These are phyloP conservation scores for Hyaloscypha hepaticicola DNA, from an alignment of 495 filamentous ascomycete species.

Conservation along the genomic window DNA sequence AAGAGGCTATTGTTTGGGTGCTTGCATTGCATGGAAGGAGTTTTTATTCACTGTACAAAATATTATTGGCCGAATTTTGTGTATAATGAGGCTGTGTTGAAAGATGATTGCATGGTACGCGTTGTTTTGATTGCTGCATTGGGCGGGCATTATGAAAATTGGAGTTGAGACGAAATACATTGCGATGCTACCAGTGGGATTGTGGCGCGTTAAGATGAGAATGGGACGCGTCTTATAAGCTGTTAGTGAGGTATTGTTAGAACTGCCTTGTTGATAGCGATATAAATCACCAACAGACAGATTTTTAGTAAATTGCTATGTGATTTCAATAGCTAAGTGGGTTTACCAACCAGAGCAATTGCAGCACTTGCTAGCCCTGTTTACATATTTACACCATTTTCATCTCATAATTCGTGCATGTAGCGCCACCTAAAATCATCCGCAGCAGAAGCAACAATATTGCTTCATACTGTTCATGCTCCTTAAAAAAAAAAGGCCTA, in stretches of 20 bases:
- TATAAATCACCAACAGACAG: too few species aligned
- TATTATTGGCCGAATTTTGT: neutral
- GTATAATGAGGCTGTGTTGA: neutral
- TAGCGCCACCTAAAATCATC: neutral
- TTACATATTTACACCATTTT: too few species aligned
- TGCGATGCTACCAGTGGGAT: neutral
- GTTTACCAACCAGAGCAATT: too few species aligned
- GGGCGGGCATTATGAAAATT: neutral
- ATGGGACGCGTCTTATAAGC: neutral
- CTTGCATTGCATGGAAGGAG: constrained; percentile 14
- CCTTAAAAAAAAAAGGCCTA: neutral
- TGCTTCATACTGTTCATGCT: neutral
- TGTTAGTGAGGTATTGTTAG: neutral
- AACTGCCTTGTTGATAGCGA: neutral
- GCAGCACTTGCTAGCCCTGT: too few species aligned
- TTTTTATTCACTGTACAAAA: neutral
- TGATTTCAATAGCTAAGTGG: too few species aligned
- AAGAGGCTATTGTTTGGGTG: neutral
- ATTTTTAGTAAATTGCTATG: too few species aligned
- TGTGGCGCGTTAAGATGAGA: neutral
- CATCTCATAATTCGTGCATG: neutral
- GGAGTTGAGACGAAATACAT: neutral
- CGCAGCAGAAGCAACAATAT: neutral
- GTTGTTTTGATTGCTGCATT: constrained; percentile 13
- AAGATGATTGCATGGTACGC: constrained; percentile 4